These are phyloP conservation scores for Candida ascalaphidarum DNA, from an alignment of 805 yeast species.

Conservation along the genomic window DNA sequence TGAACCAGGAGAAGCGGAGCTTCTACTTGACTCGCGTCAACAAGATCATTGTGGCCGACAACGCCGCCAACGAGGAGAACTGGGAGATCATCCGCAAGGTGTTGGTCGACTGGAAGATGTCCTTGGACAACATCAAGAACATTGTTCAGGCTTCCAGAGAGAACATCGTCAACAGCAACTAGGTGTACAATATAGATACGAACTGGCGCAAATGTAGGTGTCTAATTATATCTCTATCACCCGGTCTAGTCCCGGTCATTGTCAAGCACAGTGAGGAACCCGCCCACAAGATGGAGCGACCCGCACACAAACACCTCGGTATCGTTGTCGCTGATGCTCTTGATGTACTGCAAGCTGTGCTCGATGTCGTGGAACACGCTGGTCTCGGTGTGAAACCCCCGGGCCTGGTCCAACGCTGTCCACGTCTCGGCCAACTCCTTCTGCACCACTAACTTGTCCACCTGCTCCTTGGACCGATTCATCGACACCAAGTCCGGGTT, in stretches of 20 bases:
- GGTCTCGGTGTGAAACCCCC: slow-evolving; percentile 19
- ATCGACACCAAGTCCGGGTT: slow-evolving; percentile 77
- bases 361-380: slow-evolving; percentile 71
- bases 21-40: slow-evolving; percentile 33
- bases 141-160: slow-evolving; percentile 36
- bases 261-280: slow-evolving; percentile 79
- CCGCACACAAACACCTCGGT: slow-evolving; percentile 70
- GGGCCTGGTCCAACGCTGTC: slow-evolving; percentile 38
- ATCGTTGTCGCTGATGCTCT: slow-evolving; percentile 29
- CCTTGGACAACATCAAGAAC: slow-evolving; percentile 32
- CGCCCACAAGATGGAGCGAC: slow-evolving; percentile 90
- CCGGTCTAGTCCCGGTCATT: slow-evolving; percentile 17
- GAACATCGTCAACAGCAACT: slow-evolving; percentile 22
- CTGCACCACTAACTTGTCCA: slow-evolving; percentile 78
- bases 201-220: no score
- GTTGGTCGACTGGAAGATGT: slow-evolving; percentile 29
- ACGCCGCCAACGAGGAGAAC: slow-evolving; percentile 19
- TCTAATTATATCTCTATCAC: not conserved
- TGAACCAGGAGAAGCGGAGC: slow-evolving; percentile 33
- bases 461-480: slow-evolving; percentile 71
- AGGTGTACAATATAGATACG: no score
- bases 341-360: slow-evolving; percentile 51
- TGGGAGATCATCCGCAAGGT: slow-evolving; percentile 28
- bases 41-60: slow-evolving; percentile 32
- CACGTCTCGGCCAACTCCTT: slow-evolving; percentile 64